Base-by-base conservation (phyloP, 106 monocot genomes). In the Allium fistulosum region DNA sequence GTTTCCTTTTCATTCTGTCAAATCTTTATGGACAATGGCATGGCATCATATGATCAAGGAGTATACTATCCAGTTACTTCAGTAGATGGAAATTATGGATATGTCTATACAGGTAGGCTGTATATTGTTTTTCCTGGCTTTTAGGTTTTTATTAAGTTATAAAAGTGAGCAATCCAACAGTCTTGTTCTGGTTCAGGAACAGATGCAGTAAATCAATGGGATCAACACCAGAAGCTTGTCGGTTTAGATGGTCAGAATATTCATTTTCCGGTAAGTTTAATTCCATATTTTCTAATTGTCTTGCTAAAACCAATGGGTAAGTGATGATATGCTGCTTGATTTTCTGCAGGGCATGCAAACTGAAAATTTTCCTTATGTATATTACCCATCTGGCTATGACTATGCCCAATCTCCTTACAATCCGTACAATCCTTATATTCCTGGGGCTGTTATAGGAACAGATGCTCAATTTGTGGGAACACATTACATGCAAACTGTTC, bases 171-270 rank as follows among this genome's bases (percentile, higher is more conserved):
- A 45, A 45, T 11, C 47, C 47, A 15, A 18, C 46, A 26, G 66
- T 61, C 26, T n/a, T 66, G 14, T 28, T 28, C 50, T 58, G 46
- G 9, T 48, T 12, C 69, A 90, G 94, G 79, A 64, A 72, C 77
- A 57, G 90, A 94, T 70, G 67, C 82, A 63, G 68, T 78, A 12
- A 73, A 55, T 80, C 84, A 90, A 62, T 87, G 80, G 84, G 85
- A 84, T 59, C 80, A 82, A 48, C 81, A 78, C 72, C 68, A 78
- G 49, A 75, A 59, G 17, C 70, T 76, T 83, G 76, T 83, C 68
- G 77, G 79, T 22, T 45, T 72, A 83, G 88, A 88, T 78, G 85
- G 87, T 84, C 87, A 81, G 78, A 84, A 90, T 79, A 71, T 77
- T 50, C 79, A 80, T 48, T 66, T 58, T 45, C 58, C 77, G 64